A percentile compares a stretch with the other conserved stretches of the same genome.
These are phyloP conservation scores for Malania oleifera DNA, from an alignment of 164 flowering plant species.

Conservation along the genomic window DNA sequence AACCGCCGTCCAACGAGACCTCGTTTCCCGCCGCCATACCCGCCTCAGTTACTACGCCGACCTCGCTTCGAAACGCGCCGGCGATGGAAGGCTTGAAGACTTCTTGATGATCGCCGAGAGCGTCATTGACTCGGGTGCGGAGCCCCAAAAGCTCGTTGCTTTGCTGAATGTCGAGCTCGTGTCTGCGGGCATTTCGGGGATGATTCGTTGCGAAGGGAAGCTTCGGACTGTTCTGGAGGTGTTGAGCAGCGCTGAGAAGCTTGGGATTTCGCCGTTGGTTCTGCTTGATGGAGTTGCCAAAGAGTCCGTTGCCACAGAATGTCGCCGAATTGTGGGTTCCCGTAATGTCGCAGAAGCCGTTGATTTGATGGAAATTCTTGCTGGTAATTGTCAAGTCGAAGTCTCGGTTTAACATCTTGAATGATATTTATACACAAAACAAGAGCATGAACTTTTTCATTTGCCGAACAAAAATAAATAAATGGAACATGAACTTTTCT, in stretches of 20 bases:
- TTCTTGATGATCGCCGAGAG: constrained; percentile 47
- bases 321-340: constrained; percentile 28
- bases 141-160: constrained; percentile 21
- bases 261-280: constrained; percentile 39
- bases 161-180: constrained; percentile 28
- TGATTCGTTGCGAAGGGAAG: constrained; percentile 30
- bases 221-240: constrained; percentile 27
- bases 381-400: constrained; percentile 33
- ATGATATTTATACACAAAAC: too few species aligned
- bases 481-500: too few species aligned
- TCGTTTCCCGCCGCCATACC: constrained; percentile 1
- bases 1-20: neutral
- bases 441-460: too few species aligned
- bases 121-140: constrained; percentile 29
- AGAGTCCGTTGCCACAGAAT: constrained; percentile 34
- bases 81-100: constrained; percentile 51
- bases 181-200: constrained; percentile 33
- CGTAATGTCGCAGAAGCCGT: constrained; percentile 47
- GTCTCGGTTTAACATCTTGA: neutral
- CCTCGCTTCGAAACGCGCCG: constrained; percentile 59
- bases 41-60: constrained; percentile 36
- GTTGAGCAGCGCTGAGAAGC: constrained; percentile 33
- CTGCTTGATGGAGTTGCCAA: constrained; percentile 38
- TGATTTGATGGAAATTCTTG: constrained; percentile 45
- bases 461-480: too few species aligned